A percentile compares a stretch with the other conserved stretches of the same genome.
Evolutionary conservation across 2,329 filamentous ascomycete species (phyloP).

Genomic region (Exserohilum turcica): DNA sequence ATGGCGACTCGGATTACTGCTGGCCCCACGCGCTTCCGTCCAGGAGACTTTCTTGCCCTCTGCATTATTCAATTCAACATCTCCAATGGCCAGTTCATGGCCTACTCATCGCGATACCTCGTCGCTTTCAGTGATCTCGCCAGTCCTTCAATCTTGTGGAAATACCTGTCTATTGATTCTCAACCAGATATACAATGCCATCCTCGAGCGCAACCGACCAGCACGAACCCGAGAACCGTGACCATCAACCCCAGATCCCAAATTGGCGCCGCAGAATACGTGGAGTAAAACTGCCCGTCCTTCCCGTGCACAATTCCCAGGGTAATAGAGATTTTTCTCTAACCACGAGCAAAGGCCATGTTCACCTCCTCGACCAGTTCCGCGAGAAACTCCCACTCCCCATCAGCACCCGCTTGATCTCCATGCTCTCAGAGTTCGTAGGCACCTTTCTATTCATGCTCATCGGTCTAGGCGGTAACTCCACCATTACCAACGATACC

Average conservation of each 20-base stretch:
- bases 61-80: too few species aligned
- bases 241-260: background rate
- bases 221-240: background rate
- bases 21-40: too few species aligned
- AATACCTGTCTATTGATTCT: background rate
- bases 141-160: background rate
- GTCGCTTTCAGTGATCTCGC: too few species aligned
- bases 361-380: slow-evolving; percentile 3
- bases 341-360: background rate
- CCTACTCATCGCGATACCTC: too few species aligned
- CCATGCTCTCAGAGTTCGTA: slow-evolving; percentile 45
- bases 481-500: slow-evolving; percentile 45
- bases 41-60: too few species aligned
- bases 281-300: background rate
- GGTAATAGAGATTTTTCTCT: background rate
- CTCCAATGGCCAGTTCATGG: too few species aligned
- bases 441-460: slow-evolving; percentile 50
- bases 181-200: background rate
- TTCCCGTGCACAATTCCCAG: background rate
- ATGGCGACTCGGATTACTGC: too few species aligned
- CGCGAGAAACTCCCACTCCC: background rate
- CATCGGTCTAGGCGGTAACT: slow-evolving; percentile 48
- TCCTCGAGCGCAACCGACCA: background rate
- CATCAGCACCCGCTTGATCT: slow-evolving; percentile 23
- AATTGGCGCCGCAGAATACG: background rate